Evolutionary conservation across 306 rosid species (phyloP).

Genomic region (Inga laurina): DNA sequence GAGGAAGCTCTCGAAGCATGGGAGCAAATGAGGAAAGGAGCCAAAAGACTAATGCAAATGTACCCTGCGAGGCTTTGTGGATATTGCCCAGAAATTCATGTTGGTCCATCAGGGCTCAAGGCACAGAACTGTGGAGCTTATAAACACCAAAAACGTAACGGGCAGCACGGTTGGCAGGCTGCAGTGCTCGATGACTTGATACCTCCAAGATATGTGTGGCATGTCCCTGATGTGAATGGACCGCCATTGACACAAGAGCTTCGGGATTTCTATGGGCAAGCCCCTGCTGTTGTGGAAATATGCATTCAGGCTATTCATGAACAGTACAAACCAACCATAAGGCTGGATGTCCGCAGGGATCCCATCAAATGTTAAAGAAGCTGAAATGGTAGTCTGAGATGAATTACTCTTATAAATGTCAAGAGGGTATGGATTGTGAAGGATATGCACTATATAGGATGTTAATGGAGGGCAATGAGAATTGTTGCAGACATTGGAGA

Average conservation of each 20-base stretch:
- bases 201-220: conserved; percentile 96
- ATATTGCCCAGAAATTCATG: conserved; percentile 92
- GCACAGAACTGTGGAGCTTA: conserved; percentile 94
- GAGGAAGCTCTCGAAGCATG: conserved; percentile 82
- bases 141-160: conserved; percentile 95
- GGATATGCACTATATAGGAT: conserved; percentile 22
- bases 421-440: conserved; percentile 5
- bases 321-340: conserved; percentile 78
- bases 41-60: conserved; percentile 72
- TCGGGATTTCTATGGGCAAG: conserved; percentile 81
- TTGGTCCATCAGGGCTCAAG: conserved; percentile 79
- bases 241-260: conserved; percentile 76
- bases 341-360: conserved; percentile 78
- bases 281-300: conserved; percentile 84
- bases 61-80: conserved; percentile 89
- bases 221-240: conserved; percentile 83
- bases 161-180: conserved; percentile 97
- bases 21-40: conserved; percentile 83
- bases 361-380: conserved; percentile 71
- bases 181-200: conserved; percentile 86
- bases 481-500: background rate
- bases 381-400: conserved; percentile 93
- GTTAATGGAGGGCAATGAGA: conserved; percentile 15
- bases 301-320: conserved; percentile 91
- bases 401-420: background rate